Base-by-base conservation (phyloP, 352 stramenopile species). In the Plasmopara halstedii region DNA sequence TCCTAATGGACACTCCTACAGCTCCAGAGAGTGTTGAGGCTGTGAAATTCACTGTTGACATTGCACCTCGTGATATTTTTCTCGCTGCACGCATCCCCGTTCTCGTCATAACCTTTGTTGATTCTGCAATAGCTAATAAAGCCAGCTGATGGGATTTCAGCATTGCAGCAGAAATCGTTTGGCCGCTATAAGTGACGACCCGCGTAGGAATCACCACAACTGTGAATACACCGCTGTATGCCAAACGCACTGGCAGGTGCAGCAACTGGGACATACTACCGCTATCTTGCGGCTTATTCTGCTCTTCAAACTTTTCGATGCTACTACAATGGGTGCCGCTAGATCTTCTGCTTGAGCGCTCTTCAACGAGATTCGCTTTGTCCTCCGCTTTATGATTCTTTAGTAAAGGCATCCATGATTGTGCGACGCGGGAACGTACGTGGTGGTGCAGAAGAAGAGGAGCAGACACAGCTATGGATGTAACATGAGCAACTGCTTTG, bases 11-110 rank as follows among this genome's bases (percentile, higher is more conserved):
- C 0, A 59, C 63, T 1, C 65, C 67, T n/a, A 86, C 64, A 0
- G 69, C 71, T 22, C 68, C 73, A 35, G 66, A 68, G 11, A 79
- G 57, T 8, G 54, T 75, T 4, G 57, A 67, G 1, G 62, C 70
- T 6, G 77, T 85, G 46, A 78, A 73, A 14, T 67, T 64, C 14
- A 62, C 73, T 3, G 74, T 87, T 11, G 66, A 79, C 32, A 87
- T 47, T 15, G 71, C 72, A 14, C 73, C 61, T 35, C 60, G 38
- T 1, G 66, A 77, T 39, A 85, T 62, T 0, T 70, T 68, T 48
- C 54, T 53, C 0, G 74, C 73, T 18, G 85, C 62, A 25, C 80
- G 63, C 22, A 70, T 61, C 15, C 74, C 76, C 17, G 78, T 87
- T 1, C 70, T 66, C 4, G 73, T 54, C 18, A 83, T 67, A 2